Base-by-base conservation (phyloP, 331 rosid species). In the Rosa hybrid region DNA sequence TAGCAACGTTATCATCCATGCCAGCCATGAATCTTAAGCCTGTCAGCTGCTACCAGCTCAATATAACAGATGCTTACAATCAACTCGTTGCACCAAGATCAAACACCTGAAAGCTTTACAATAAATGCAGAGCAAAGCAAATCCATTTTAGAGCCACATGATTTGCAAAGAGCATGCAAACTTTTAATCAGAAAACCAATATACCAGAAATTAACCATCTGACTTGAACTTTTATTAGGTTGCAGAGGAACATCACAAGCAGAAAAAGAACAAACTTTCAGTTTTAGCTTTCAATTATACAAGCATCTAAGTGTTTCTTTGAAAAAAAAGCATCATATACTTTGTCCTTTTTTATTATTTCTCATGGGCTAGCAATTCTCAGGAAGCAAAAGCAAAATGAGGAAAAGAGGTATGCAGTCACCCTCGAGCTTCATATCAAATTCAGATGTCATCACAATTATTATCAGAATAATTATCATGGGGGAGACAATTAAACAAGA, bases 11-110 rank as follows among this genome's bases (percentile, higher is more conserved):
- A 38, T 92, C 97, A 79, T 91, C 95, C 51, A 89, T 83, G 83
- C 98, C 97, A 67, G 92, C 94, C 98, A 92, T 94, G 82, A 82
- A 79, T 39, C 74, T 86, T 83, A 82, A 80, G 77, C 78, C 42
- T 50, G 11, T 59, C 20, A 1, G 14, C 64, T 41, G 30, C 70
- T 12, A 53, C 62, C 41, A 64, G 69, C 81, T 34, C 71, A 63
- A 76, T 76, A 51, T 12, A 63, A 18, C 73, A n/a, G 72, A 71
- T 77, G 45, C 81, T 78, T 34, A 73, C 77, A 69, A 45, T 53
- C 67, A 57, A 20, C 72, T 53, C 62, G 21, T 64, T 65, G 63
- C 87, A 79, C 81, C 88, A 69, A 81, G 41, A 79, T 69, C 80
- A 72, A 81, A 81, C 49, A 73, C 86, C 83, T 46, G 70, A 81